Base-by-base conservation (phyloP, 139 green algal species). In the Chlorokybus atmophyticus region DNA sequence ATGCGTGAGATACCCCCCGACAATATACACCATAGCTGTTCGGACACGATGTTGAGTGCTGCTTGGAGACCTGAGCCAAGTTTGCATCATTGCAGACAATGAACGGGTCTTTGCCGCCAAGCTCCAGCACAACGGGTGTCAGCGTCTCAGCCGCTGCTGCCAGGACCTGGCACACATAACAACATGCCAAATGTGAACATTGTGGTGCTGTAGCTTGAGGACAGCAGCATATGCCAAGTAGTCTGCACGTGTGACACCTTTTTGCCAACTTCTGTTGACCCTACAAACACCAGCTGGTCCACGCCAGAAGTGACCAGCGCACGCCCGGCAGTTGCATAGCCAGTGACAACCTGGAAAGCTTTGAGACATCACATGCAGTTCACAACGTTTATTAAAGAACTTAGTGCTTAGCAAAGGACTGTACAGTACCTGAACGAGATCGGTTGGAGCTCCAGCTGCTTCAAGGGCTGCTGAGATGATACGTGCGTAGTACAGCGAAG, bases 381-480 rank as follows among this genome's bases (percentile, higher is more conserved):
- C n/a, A n/a, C n/a, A n/a, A n/a, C n/a, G n/a, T n/a, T n/a, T n/a
- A n/a, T n/a, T n/a, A n/a, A n/a, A n/a, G n/a, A n/a, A n/a, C n/a
- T n/a, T n/a, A n/a, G n/a, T n/a, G n/a, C n/a, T n/a, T n/a, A 75
- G 54, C n/a, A n/a, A n/a, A n/a, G n/a, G n/a, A n/a, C n/a, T n/a
- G n/a, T n/a, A n/a, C n/a, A n/a, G n/a, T n/a, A 94, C 83, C 65
- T 92, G 83, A n/a, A 97, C 87, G 35, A 97, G 80, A 57, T 87
- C 76, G 0, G 59, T 17, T 0, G 88, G 87, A 0, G 87, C 90
- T 14, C 85, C 87, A 28, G 68, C 79, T 0, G 85, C 85, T 26
- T 71, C 68, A 49, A 97, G 82, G 6, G 83, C 83, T 28, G 86
- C 81, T 0, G 78, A 38, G 50, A 97, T 87, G 55, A 90, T 76